Percentiles rank a stretch among this genome's conserved stretches.
Conservation (phyloP, 768 basidiomycete genomes). For the Tephrocybe sp. region DNA sequence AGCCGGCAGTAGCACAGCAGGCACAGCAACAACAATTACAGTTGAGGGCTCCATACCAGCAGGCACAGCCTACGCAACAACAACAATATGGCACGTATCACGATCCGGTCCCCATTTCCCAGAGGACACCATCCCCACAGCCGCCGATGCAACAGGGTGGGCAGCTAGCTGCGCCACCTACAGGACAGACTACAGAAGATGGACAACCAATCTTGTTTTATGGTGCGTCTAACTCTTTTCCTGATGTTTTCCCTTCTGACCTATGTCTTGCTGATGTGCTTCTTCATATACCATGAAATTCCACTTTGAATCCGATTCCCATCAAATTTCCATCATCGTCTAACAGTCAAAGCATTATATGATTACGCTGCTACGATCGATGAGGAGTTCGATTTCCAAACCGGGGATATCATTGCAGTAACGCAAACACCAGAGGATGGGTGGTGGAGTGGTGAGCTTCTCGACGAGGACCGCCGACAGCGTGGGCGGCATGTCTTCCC, state of each 20-base stretch:
- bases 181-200: conserved; percentile 77
- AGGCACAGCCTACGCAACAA: conserved; percentile 30
- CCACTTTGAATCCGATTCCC: too few relatives aligned
- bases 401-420: conserved; percentile 93
- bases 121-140: conserved; percentile 52
- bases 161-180: conserved; percentile 44
- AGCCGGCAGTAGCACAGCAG: conserved; percentile 20
- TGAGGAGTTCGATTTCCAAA: conserved; percentile 95
- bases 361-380: conserved; percentile 82
- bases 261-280: neutral
- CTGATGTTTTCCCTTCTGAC: neutral
- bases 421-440: conserved; percentile 94
- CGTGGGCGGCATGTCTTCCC: conserved; percentile 77
- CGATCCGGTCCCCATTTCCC: conserved; percentile 38
- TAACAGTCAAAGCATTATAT: conserved; percentile 82
- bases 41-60: conserved; percentile 27
- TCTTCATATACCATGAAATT: too few relatives aligned
- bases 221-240: conserved; percentile 48
- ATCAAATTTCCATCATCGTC: too few relatives aligned
- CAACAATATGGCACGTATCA: conserved; percentile 35
- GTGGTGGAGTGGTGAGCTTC: conserved; percentile 91
- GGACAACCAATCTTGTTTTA: conserved; percentile 85
- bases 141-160: conserved; percentile 25
- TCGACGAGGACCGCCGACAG: conserved; percentile 69
- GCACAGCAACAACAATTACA: conserved; percentile 30